Conservation (phyloP, 768 basidiomycete species). For the Imleria badia region DNA sequence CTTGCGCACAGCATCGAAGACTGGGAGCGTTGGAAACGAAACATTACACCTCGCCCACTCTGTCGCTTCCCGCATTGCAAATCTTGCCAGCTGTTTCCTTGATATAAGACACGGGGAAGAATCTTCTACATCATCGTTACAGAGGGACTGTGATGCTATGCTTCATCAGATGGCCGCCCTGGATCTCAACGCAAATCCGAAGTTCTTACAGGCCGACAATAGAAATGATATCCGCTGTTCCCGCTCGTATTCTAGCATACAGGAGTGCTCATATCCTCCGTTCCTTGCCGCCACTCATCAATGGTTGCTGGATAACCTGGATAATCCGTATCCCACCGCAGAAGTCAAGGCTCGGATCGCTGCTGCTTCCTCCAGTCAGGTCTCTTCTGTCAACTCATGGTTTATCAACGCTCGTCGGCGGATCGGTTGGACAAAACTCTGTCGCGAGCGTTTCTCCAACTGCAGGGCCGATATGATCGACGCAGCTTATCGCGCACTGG, state of each 20-base stretch:
- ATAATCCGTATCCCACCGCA: conserved; percentile 50
- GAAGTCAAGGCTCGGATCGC: conserved; percentile 24
- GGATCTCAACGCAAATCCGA: neutral
- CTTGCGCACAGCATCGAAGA: neutral
- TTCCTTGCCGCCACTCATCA: conserved; percentile 26
- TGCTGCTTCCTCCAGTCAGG: conserved; percentile 21
- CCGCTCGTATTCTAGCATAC: neutral
- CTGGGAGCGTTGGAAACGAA: neutral
- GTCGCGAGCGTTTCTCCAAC: conserved; percentile 29
- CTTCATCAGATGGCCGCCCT: neutral
- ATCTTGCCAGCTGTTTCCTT: conserved; percentile 2
- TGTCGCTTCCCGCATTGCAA: conserved; percentile 2
- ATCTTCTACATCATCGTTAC: neutral
- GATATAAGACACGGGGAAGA: conserved; percentile 6
- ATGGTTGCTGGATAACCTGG: conserved; percentile 48
- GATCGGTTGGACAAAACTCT: conserved; percentile 51
- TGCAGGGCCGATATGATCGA: conserved; percentile 28
- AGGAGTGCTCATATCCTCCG: neutral
- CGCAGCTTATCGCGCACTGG: conserved; percentile 29
- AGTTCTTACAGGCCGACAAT: neutral
- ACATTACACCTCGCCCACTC: neutral
- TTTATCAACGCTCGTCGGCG: conserved; percentile 48
- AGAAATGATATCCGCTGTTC: neutral
- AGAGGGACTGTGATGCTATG: conserved; percentile 6
- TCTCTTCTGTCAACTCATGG: conserved; percentile 43